Evolutionary conservation across 208 protist genomes (phyloP).

Genomic region (Vickermania spadyakhi): DNA sequence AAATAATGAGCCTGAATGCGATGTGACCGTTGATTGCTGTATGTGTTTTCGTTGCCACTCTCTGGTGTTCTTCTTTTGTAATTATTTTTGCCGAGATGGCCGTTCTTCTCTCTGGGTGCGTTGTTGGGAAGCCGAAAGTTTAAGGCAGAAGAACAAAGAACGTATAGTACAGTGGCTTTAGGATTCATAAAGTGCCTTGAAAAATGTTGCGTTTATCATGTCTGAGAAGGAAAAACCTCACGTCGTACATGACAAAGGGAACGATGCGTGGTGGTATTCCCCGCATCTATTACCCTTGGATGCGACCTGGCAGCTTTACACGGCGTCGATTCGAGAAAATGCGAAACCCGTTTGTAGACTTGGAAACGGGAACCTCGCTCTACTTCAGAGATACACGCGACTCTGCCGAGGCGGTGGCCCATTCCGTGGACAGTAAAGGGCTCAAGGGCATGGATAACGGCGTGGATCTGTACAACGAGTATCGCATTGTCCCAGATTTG

Average conservation of each 20-base stretch:
- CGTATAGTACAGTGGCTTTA: no score
- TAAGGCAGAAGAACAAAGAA: no score
- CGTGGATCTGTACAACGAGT: slow-evolving; percentile 90
- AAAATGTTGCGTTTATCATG: slow-evolving; percentile 45
- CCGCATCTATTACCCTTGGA: slow-evolving; percentile 91
- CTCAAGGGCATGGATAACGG: slow-evolving; percentile 90
- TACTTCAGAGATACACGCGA: slow-evolving; percentile 89
- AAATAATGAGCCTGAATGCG: no score
- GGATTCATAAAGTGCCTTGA: no score
- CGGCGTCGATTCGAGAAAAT: slow-evolving; percentile 90
- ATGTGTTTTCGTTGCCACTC: no score
- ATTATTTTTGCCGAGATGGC: no score
- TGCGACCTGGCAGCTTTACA: slow-evolving; percentile 86
- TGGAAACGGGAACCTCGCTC: slow-evolving; percentile 86
- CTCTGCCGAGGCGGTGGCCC: slow-evolving; percentile 77
- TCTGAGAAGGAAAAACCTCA: slow-evolving; percentile 62
- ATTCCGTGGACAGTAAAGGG: slow-evolving; percentile 83
- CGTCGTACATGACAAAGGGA: slow-evolving; percentile 82
- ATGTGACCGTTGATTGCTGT: no score
- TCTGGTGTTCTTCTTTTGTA: no score
- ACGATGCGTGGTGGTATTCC: slow-evolving; percentile 88
- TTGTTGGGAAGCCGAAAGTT: no score
- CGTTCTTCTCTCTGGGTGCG: no score
- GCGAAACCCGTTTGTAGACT: slow-evolving; percentile 90
- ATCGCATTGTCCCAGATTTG: slow-evolving; percentile 88